Conservation (phyloP, 768 basidiomycete species). For the Pholiota molesta region DNA sequence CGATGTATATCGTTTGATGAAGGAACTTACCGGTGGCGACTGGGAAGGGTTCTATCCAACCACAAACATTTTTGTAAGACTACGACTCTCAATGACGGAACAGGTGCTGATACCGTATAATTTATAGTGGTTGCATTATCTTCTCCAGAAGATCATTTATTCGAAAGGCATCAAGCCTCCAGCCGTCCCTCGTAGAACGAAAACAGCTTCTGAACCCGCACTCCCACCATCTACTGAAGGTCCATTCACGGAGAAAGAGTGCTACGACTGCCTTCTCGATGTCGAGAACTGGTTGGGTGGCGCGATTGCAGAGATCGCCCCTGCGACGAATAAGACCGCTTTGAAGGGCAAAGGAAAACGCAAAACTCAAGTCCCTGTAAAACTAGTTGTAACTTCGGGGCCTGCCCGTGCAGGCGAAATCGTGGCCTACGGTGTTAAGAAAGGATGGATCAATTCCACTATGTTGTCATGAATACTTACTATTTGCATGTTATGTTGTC, state of each 20-base stretch:
- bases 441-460: constrained; percentile 58
- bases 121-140: constrained; percentile 88
- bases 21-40: constrained; percentile 50
- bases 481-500: not conserved
- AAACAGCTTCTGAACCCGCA: constrained; percentile 23
- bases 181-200: constrained; percentile 41
- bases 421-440: constrained; percentile 60
- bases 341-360: constrained; percentile 39
- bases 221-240: constrained; percentile 19
- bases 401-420: constrained; percentile 61
- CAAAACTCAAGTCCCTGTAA: constrained; percentile 26
- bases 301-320: constrained; percentile 40
- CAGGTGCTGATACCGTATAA: not conserved
- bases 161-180: constrained; percentile 70
- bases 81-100: constrained; percentile 7
- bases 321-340: constrained; percentile 21
- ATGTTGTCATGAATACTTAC: constrained; percentile 16
- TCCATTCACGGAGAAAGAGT: constrained; percentile 65
- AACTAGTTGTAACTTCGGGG: constrained; percentile 24
- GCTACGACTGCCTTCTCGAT: constrained; percentile 70
- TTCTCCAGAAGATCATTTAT: constrained; percentile 70
- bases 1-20: constrained; percentile 93
- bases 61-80: constrained; percentile 87
- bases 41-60: constrained; percentile 84
- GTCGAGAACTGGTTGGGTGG: constrained; percentile 60